These are phyloP conservation scores for Waitea zeae DNA, from an alignment of 1,284 basidiomycete genomes.

Conservation along the genomic window DNA sequence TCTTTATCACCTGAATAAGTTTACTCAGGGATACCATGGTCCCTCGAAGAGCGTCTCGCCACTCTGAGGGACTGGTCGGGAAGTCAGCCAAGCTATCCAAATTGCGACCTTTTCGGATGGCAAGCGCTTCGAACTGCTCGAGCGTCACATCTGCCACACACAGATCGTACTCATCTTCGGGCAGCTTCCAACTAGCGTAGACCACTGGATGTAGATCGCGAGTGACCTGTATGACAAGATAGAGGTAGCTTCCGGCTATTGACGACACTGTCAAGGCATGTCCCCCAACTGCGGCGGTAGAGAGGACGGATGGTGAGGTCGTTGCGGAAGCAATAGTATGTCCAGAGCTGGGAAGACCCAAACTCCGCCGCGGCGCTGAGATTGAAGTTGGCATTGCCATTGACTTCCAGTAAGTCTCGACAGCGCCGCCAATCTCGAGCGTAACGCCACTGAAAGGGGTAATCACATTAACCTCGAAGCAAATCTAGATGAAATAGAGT, in stretches of 20 bases:
- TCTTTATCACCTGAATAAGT: conserved; percentile 44
- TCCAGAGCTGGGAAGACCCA: conserved; percentile 10
- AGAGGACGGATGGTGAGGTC: conserved; percentile 46
- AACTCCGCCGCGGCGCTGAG: too few species aligned
- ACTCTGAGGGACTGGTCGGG: conserved; percentile 27
- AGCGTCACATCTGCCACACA: conserved; percentile 74
- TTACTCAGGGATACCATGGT: conserved; percentile 57
- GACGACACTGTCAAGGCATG: conserved; percentile 71
- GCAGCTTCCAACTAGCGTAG: conserved; percentile 56
- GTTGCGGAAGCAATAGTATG: conserved; percentile 29
- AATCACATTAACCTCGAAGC: conserved; percentile 80
- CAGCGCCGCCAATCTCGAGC: conserved; percentile 87
- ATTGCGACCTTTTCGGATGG: conserved; percentile 29
- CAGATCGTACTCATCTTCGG: conserved; percentile 59
- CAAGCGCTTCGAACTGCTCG: conserved; percentile 61
- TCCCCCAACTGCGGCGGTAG: conserved; percentile 21
- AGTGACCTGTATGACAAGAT: conserved; percentile 83
- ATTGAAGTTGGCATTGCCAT: conserved; percentile 39
- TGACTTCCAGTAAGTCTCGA: conserved; percentile 97
- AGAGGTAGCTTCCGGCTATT: conserved; percentile 75
- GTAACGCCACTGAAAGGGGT: conserved; percentile 87
- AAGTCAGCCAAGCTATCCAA: conserved; percentile 14
- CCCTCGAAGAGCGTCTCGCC: conserved; percentile 32
- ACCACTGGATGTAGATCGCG: conserved; percentile 79
- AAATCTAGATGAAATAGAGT: conserved; percentile 33